These are phyloP conservation scores for Zygoascus bituminiphila DNA, from an alignment of 805 yeast genomes.

Conservation along the genomic window DNA sequence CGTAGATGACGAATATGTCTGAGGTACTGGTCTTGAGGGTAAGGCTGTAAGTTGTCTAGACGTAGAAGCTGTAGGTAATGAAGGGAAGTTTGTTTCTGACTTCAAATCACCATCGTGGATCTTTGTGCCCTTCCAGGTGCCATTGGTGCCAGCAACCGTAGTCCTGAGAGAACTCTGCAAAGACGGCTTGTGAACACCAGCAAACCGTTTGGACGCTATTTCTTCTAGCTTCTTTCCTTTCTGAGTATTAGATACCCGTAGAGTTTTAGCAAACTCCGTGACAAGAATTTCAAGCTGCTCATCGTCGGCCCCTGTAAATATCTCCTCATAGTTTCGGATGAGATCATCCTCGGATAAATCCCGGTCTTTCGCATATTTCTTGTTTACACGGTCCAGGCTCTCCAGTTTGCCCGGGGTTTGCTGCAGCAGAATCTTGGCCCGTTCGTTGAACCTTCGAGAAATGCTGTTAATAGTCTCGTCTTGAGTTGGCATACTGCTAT, in stretches of 20 bases:
- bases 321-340: slow-evolving; percentile 35
- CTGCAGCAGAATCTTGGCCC: slow-evolving; percentile 72
- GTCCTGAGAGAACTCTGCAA: background rate
- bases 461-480: slow-evolving; percentile 37
- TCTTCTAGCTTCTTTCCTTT: slow-evolving; percentile 8
- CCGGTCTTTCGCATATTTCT: slow-evolving; percentile 38
- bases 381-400: slow-evolving; percentile 43
- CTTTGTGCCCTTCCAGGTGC: slow-evolving; percentile 3
- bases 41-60: slow-evolving; percentile 1
- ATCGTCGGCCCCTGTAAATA: slow-evolving; percentile 37
- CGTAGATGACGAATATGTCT: background rate
- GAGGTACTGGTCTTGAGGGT: background rate
- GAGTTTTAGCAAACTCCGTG: slow-evolving; percentile 12
- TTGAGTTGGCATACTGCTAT: slow-evolving; percentile 14
- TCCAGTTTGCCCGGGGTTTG: slow-evolving; percentile 42
- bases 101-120: background rate
- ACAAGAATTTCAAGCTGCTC: slow-evolving; percentile 52
- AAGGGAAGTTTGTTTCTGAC: slow-evolving; percentile 7
- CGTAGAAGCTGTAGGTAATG: slow-evolving; percentile 8
- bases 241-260: slow-evolving; percentile 7
- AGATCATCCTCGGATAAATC: slow-evolving; percentile 39
- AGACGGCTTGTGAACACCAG: background rate
- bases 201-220: background rate
- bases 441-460: slow-evolving; percentile 61
- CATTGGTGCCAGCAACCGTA: background rate